phyloP scores from a whole-genome alignment of 2,329 filamentous ascomycete species.

The Colletotrichum gloeosporioides region DNA sequence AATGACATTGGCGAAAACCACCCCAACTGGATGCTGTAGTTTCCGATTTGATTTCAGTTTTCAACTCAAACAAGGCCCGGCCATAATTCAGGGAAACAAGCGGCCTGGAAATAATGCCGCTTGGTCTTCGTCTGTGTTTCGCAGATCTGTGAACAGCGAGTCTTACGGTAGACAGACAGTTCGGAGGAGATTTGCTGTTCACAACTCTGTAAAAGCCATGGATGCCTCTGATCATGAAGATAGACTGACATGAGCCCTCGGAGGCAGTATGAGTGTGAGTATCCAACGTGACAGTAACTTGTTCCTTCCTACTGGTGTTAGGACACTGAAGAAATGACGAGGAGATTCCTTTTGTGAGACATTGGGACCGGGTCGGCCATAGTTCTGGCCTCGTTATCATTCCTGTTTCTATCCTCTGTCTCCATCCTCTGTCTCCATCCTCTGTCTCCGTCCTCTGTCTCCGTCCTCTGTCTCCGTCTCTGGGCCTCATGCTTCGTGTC shows the following conservation, averaged over 20 bases:
- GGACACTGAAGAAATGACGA: not conserved
- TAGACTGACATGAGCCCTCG: fast-evolving
- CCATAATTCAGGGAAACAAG: not conserved
- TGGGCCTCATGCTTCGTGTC: not conserved
- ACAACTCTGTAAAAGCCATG: not conserved
- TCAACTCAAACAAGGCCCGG: not conserved
- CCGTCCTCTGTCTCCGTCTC: not conserved
- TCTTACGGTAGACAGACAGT: no score
- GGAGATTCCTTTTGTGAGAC: fast-evolving
- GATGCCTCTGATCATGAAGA: not conserved
- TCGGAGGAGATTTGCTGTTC: not conserved
- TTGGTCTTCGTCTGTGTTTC: not conserved
- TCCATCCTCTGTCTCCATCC: not conserved
- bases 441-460: no score
- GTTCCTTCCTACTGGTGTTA: fast-evolving
- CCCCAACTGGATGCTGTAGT: not conserved
- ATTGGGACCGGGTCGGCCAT: fast-evolving
- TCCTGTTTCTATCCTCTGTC: not conserved
- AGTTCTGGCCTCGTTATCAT: fast-evolving
- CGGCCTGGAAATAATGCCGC: not conserved
- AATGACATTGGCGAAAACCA: not conserved
- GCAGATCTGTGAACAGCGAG: not conserved
- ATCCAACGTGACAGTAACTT: fast-evolving
- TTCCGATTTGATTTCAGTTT: not conserved
- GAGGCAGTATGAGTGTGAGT: not conserved